phyloP scores from a whole-genome alignment of 257 asterid genomes.

The Nicotiana sylvestris region DNA sequence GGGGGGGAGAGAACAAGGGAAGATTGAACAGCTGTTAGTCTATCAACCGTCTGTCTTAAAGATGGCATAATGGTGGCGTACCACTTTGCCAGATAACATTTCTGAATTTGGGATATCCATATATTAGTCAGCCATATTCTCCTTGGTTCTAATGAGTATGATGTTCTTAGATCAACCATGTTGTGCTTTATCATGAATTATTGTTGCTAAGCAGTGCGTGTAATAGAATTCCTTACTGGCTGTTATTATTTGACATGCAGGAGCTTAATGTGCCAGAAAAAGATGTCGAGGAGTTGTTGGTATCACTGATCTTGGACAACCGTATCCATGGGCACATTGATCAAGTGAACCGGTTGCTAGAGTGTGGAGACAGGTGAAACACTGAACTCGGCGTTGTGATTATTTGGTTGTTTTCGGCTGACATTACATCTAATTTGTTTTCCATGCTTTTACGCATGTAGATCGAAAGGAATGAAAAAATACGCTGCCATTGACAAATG shows the following conservation, averaged over 20 bases:
- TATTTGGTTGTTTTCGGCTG: background rate
- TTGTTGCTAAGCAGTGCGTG: background rate
- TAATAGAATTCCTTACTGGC: background rate
- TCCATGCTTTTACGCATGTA: conserved; percentile 17
- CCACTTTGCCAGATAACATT: background rate
- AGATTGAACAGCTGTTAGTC: background rate
- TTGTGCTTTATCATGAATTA: background rate
- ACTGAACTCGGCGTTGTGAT: background rate
- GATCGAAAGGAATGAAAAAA: conserved; percentile 93
- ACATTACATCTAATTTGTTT: background rate
- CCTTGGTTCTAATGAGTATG: background rate
- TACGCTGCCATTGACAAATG: conserved; percentile 90
- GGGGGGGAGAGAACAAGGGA: background rate
- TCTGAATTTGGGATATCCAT: background rate
- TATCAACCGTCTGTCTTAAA: background rate
- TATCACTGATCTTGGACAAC: conserved; percentile 86
- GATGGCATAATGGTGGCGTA: background rate
- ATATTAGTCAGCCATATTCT: background rate
- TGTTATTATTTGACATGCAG: conserved; percentile 30
- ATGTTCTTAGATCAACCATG: background rate
- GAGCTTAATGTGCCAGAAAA: conserved; percentile 98
- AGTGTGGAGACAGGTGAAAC: conserved; percentile 90
- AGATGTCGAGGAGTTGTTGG: conserved; percentile 89
- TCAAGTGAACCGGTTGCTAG: conserved; percentile 88
- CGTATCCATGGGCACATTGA: conserved; percentile 89